A percentile compares a stretch with the other conserved stretches of the same genome.
phyloP scores from a whole-genome alignment of 495 filamentous ascomycete species.

The Xylaria palmicola region DNA sequence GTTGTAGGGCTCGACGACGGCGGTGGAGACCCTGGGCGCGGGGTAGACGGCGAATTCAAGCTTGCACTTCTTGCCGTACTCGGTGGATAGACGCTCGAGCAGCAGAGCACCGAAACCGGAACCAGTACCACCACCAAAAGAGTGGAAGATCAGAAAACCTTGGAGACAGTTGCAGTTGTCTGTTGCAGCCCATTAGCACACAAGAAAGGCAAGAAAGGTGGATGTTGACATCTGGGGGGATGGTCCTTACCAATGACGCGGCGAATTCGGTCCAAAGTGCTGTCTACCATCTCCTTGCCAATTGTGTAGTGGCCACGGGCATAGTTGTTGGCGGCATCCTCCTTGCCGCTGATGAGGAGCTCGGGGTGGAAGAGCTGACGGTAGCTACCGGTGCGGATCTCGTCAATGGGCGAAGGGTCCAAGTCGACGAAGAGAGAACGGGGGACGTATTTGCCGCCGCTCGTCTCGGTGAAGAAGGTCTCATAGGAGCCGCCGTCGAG shows the following conservation, averaged over 20 bases:
- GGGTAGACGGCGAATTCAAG: slow-evolving; percentile 91
- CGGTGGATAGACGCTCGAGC: slow-evolving; percentile 81
- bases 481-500: slow-evolving; percentile 72
- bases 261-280: slow-evolving; percentile 79
- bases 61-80: slow-evolving; percentile 95
- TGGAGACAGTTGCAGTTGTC: slow-evolving; percentile 91
- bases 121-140: slow-evolving; percentile 88
- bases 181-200: slow-evolving; percentile 27
- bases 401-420: slow-evolving; percentile 88
- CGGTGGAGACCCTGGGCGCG: slow-evolving; percentile 78
- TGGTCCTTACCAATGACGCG: slow-evolving; percentile 67
- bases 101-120: slow-evolving; percentile 88
- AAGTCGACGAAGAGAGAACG: slow-evolving; percentile 87
- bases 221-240: neutral
- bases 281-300: slow-evolving; percentile 86
- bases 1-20: slow-evolving; percentile 93
- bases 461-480: slow-evolving; percentile 90
- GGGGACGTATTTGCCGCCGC: slow-evolving; percentile 84
- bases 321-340: slow-evolving; percentile 95
- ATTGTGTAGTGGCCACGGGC: slow-evolving; percentile 92
- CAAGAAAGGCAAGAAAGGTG: neutral
- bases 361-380: slow-evolving; percentile 89
- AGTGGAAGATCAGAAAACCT: slow-evolving; percentile 92
- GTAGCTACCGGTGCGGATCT: slow-evolving; percentile 81
- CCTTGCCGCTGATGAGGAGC: slow-evolving; percentile 84